phyloP scores from a whole-genome alignment of 2,329 filamentous ascomycete species.

The Fusarium globosum region DNA sequence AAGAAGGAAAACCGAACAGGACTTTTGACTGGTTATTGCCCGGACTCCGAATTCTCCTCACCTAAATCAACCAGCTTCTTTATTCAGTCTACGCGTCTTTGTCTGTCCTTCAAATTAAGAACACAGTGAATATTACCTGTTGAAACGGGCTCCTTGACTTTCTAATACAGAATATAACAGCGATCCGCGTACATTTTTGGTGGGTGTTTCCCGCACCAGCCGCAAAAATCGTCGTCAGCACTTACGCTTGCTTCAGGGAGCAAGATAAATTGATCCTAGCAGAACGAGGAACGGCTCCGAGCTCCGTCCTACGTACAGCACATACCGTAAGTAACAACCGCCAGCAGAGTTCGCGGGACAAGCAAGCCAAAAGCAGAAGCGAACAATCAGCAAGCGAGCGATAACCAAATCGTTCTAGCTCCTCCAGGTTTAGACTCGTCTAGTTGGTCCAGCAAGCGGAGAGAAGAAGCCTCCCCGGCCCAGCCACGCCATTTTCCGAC shows the following conservation, averaged over 20 bases:
- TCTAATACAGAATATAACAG: conserved; percentile 1
- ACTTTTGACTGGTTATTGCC: not conserved
- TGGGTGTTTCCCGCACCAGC: not conserved
- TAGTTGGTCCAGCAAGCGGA: conserved; percentile 26
- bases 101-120: conserved; percentile 13
- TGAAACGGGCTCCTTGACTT: conserved; percentile 8
- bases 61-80: not conserved
- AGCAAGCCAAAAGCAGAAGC: conserved; percentile 15
- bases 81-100: conserved; percentile 24
- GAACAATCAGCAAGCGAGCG: conserved; percentile 31
- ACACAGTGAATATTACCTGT: conserved; percentile 16
- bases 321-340: conserved; percentile 2
- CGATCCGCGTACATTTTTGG: not conserved
- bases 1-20: not conserved
- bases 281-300: conserved; percentile 20
- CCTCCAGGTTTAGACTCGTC: conserved; percentile 5
- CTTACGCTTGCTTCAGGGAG: conserved; percentile 9
- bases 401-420: conserved; percentile 11
- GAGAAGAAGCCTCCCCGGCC: conserved; percentile 38
- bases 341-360: conserved; percentile 2
- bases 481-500: conserved; percentile 47
- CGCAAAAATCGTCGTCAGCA: conserved; percentile 17
- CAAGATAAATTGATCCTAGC: conserved; percentile 17
- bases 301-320: conserved; percentile 18
- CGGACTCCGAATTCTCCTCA: not conserved